phyloP scores from a whole-genome alignment of 1,284 basidiomycete genomes.

The Phlebopus sp. region DNA sequence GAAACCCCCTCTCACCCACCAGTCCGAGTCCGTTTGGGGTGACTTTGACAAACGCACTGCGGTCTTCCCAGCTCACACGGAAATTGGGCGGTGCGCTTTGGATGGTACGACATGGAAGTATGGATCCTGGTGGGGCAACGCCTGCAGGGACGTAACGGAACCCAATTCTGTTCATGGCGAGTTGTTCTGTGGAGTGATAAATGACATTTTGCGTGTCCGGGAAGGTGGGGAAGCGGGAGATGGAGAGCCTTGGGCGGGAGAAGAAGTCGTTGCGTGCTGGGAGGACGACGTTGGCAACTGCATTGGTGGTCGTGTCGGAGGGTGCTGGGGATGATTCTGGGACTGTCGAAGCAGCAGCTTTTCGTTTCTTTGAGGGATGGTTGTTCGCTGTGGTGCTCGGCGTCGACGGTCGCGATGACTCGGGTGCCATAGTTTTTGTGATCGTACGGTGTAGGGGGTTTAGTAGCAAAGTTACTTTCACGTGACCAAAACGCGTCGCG shows the following conservation, averaged over 20 bases:
- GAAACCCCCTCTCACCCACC: constrained; percentile 85
- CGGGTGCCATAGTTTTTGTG: constrained; percentile 14
- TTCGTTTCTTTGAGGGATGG: constrained; percentile 39
- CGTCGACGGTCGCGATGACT: constrained; percentile 37
- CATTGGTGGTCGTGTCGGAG: constrained; percentile 32
- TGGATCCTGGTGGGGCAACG: constrained; percentile 58
- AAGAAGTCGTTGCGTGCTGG: constrained; percentile 62
- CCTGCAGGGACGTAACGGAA: constrained; percentile 84
- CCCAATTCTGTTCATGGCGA: constrained; percentile 71
- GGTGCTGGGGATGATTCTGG: constrained; percentile 46
- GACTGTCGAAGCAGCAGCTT: constrained; percentile 25
- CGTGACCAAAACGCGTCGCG: not conserved
- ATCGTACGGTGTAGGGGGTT: too few relatives aligned
- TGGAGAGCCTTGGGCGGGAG: constrained; percentile 60
- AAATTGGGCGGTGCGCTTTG: constrained; percentile 66
- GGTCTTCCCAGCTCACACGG: constrained; percentile 85
- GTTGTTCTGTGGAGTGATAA: constrained; percentile 64
- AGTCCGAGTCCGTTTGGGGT: constrained; percentile 79
- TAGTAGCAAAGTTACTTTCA: not conserved
- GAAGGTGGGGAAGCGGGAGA: constrained; percentile 71
- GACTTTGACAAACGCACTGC: constrained; percentile 76
- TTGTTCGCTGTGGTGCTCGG: constrained; percentile 29
- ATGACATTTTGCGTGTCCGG: constrained; percentile 50
- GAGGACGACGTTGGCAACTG: constrained; percentile 46
- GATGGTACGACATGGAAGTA: constrained; percentile 71